These are phyloP conservation scores for Dothistroma septosporum DNA, from an alignment of 2,329 filamentous ascomycete species.

Conservation along the genomic window DNA sequence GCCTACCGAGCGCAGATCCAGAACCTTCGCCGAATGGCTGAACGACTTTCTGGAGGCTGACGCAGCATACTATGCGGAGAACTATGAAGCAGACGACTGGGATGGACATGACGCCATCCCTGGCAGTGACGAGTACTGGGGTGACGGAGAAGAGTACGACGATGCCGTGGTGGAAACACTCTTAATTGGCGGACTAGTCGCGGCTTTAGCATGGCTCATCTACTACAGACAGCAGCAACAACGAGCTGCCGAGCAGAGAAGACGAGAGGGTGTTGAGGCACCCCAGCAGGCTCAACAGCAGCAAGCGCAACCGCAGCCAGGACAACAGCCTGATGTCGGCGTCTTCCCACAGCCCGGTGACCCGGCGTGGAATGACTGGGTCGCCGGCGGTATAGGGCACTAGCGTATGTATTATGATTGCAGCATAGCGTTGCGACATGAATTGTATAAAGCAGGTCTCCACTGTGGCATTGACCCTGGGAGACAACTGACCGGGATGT, in stretches of 20 bases:
- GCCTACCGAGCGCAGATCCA: slow-evolving; percentile 32
- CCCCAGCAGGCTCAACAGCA: slow-evolving; percentile 35
- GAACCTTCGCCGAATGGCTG: slow-evolving; percentile 71
- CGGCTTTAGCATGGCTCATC: slow-evolving; percentile 69
- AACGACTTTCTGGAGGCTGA: slow-evolving; percentile 70
- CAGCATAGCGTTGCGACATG: slow-evolving; percentile 1
- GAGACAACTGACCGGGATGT: background rate
- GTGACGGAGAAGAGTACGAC: slow-evolving; percentile 59
- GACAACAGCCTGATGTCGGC: slow-evolving; percentile 47
- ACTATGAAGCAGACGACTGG: slow-evolving; percentile 48
- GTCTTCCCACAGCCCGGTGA: slow-evolving; percentile 64
- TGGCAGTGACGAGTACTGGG: slow-evolving; percentile 51
- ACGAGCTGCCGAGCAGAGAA: slow-evolving; percentile 39
- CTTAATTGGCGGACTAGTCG: slow-evolving; percentile 73
- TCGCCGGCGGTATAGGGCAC: slow-evolving; percentile 63
- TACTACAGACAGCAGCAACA: slow-evolving; percentile 75
- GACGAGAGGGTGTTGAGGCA: slow-evolving; percentile 42
- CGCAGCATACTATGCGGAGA: slow-evolving; percentile 43
- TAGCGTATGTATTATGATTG: slow-evolving; percentile 24
- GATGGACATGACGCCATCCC: slow-evolving; percentile 44
- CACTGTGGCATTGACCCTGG: background rate
- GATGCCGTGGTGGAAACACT: slow-evolving; percentile 80
- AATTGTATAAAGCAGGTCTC: background rate
- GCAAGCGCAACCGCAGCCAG: slow-evolving; percentile 36
- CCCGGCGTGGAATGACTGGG: slow-evolving; percentile 65